phyloP scores from a whole-genome alignment of 1,284 basidiomycete genomes.

The Moesziomyces sp. region DNA sequence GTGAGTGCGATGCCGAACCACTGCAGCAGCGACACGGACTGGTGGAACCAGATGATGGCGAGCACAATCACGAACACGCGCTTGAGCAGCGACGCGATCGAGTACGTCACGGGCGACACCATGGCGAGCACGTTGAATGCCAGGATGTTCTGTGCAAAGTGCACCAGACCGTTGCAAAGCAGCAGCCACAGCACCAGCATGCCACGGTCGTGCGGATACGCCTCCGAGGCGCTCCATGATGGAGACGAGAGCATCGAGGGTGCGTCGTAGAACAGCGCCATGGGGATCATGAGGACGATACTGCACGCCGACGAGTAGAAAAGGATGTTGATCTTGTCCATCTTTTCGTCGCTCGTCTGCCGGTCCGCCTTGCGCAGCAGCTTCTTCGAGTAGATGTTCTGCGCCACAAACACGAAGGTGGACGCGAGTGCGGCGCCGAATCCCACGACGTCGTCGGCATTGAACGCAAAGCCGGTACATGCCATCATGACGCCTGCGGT shows the following conservation, averaged over 20 bases:
- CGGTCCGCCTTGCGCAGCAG: conserved; percentile 74
- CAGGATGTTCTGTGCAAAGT: conserved; percentile 96
- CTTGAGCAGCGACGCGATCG: conserved; percentile 96
- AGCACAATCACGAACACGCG: conserved; percentile 97
- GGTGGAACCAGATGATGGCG: conserved; percentile 96
- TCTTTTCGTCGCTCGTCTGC: conserved; percentile 70
- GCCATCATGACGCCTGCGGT: conserved; percentile 97
- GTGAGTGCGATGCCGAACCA: conserved; percentile 85
- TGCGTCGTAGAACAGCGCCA: conserved; percentile 61
- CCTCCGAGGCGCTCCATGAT: conserved; percentile 7
- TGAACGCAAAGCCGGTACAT: conserved; percentile 91
- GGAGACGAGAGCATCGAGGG: conserved; percentile 19
- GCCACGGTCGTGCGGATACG: conserved; percentile 12
- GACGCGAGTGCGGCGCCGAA: conserved; percentile 46
- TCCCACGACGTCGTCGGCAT: conserved; percentile 70
- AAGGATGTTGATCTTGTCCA: conserved; percentile 96
- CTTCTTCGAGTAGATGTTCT: conserved; percentile 99
- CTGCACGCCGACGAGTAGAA: conserved; percentile 95
- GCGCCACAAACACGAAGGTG: conserved; percentile 84
- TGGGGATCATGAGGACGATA: conserved; percentile 73
- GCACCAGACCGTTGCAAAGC: conserved; percentile 90
- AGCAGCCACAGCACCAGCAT: conserved; percentile 74
- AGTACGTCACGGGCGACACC: conserved; percentile 98
- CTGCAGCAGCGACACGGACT: conserved; percentile 85
- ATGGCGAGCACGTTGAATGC: conserved; percentile 95